Evolutionary conservation across 1,284 basidiomycete species (phyloP).

Genomic region (Dichomitus squalens): DNA sequence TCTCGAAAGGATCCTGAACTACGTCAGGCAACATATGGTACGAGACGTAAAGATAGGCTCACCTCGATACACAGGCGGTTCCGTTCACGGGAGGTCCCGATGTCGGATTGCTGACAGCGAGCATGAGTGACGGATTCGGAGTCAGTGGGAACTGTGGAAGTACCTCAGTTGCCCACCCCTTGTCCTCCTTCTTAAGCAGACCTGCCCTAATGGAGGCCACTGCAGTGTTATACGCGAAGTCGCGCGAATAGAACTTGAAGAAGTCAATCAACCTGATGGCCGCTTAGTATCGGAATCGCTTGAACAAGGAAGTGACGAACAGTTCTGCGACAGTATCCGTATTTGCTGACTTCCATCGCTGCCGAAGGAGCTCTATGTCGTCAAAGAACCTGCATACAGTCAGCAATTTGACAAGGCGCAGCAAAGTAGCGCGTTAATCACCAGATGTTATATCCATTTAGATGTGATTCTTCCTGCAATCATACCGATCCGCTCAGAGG

Average conservation of each 20-base stretch:
- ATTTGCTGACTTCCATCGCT: conserved; percentile 94
- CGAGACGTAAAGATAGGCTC: conserved; percentile 17
- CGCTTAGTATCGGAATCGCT: neutral
- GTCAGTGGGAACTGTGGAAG: conserved; percentile 28
- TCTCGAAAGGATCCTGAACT: conserved; percentile 91
- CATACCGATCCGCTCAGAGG: conserved; percentile 12
- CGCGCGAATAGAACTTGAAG: conserved; percentile 94
- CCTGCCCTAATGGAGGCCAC: conserved; percentile 93
- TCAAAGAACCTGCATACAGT: conserved; percentile 83
- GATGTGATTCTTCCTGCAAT: conserved; percentile 79
- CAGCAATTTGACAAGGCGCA: neutral
- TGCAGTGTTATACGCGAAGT: conserved; percentile 90
- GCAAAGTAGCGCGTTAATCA: conserved; percentile 30
- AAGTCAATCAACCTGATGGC: conserved; percentile 86
- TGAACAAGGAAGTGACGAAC: conserved; percentile 43
- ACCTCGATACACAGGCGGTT: conserved; percentile 96
- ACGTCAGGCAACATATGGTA: conserved; percentile 13
- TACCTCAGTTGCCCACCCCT: conserved; percentile 94
- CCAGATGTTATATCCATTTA: conserved; percentile 87
- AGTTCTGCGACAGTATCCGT: conserved; percentile 92
- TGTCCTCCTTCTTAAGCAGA: conserved; percentile 85
- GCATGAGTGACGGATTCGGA: neutral
- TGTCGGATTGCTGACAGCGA: conserved; percentile 41
- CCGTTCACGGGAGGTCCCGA: conserved; percentile 80
- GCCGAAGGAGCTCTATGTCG: conserved; percentile 89